phyloP scores from a whole-genome alignment of 2,329 filamentous ascomycete species.

The Trichoderma pleuroti region DNA sequence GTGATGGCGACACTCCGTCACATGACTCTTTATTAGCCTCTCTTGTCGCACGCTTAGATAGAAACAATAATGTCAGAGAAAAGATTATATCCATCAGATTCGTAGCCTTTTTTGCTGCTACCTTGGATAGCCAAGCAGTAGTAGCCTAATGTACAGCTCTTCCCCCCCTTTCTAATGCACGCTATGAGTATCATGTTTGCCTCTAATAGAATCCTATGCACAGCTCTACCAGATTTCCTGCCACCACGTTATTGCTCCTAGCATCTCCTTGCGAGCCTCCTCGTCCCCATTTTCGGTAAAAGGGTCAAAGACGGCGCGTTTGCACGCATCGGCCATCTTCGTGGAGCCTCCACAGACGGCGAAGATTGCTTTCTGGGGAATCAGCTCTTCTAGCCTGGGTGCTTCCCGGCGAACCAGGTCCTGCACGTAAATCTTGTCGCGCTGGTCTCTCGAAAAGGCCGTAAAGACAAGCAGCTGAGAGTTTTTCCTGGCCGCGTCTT shows the following conservation, averaged over 20 bases:
- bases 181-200: not conserved
- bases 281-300: slow-evolving; percentile 39
- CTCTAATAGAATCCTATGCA: not conserved
- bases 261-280: slow-evolving; percentile 38
- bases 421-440: slow-evolving; percentile 54
- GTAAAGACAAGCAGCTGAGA: slow-evolving; percentile 35
- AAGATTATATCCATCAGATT: not conserved
- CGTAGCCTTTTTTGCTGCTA: not conserved
- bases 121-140: not conserved
- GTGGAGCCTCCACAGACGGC: slow-evolving; percentile 55
- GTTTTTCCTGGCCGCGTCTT: slow-evolving; percentile 19
- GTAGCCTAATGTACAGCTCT: not conserved
- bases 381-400: slow-evolving; percentile 29
- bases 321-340: slow-evolving; percentile 56
- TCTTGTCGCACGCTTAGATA: not conserved
- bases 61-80: not conserved
- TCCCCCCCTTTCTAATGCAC: not conserved
- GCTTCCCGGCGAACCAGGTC: slow-evolving; percentile 48
- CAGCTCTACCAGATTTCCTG: slow-evolving; percentile 51
- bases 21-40: not conserved
- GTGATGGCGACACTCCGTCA: not conserved
- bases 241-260: slow-evolving; percentile 45
- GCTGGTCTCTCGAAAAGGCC: slow-evolving; percentile 48
- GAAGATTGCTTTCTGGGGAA: slow-evolving; percentile 44
- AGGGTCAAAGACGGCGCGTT: slow-evolving; percentile 48